A percentile compares a stretch with the other conserved stretches of the same genome.
phyloP scores from a whole-genome alignment of 1,139 yeast species.

The Candida frijolesensis region DNA sequence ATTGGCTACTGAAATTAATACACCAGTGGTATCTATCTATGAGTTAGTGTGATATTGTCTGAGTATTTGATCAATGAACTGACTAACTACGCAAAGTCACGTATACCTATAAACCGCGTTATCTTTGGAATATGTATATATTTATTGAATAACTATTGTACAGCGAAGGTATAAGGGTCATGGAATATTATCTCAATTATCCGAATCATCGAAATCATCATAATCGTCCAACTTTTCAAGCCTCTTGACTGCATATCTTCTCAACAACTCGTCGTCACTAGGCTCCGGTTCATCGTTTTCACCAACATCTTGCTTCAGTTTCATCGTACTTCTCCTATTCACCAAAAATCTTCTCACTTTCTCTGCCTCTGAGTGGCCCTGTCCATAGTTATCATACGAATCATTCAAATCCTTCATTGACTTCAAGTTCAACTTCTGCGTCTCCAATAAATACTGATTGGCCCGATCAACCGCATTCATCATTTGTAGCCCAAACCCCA shows the following conservation, averaged over 20 bases:
- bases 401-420: slow-evolving; percentile 48
- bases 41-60: too few relatives aligned
- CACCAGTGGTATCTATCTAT: too few relatives aligned
- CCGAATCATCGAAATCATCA: slow-evolving; percentile 15
- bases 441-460: slow-evolving; percentile 31
- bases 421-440: slow-evolving; percentile 41
- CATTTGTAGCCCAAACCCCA: slow-evolving; percentile 47
- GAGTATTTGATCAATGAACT: too few relatives aligned
- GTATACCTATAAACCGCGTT: too few relatives aligned
- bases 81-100: too few relatives aligned
- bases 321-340: slow-evolving; percentile 49
- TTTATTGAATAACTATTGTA: too few relatives aligned
- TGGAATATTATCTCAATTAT: neutral
- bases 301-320: slow-evolving; percentile 21
- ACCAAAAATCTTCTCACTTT: slow-evolving; percentile 61
- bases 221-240: slow-evolving; percentile 22
- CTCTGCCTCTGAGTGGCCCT: slow-evolving; percentile 29
- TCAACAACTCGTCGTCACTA: slow-evolving; percentile 34
- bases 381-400: slow-evolving; percentile 57
- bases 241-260: slow-evolving; percentile 34
- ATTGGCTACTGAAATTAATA: too few relatives aligned
- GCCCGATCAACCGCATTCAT: slow-evolving; percentile 44
- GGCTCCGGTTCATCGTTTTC: slow-evolving; percentile 21
- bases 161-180: too few relatives aligned
- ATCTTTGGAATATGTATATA: too few relatives aligned